These are phyloP conservation scores for Pholiota adiposa DNA, from an alignment of 1,284 basidiomycete species.

Conservation along the genomic window DNA sequence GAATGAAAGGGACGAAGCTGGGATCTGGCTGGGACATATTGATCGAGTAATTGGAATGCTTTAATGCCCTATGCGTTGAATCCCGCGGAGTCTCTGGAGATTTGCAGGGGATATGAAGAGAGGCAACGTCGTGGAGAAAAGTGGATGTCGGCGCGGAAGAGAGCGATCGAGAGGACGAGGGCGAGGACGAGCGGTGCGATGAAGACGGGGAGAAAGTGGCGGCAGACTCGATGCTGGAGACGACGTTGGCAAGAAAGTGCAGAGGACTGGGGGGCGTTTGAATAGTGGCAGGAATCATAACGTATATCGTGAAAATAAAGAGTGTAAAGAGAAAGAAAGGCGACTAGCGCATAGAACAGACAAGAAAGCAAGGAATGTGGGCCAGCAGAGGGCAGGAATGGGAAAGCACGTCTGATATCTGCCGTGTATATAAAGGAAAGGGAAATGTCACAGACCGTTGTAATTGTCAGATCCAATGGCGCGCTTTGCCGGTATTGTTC, in stretches of 20 bases:
- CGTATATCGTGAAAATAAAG: conserved; percentile 30
- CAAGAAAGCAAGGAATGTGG: conserved; percentile 18
- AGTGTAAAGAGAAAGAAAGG: conserved; percentile 24
- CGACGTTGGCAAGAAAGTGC: conserved; percentile 44
- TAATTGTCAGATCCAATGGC: conserved; percentile 15
- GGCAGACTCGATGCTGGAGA: conserved; percentile 29
- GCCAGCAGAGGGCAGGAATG: conserved; percentile 15
- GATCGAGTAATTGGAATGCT: conserved; percentile 30
- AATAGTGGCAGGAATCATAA: conserved; percentile 28
- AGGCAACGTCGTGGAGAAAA: conserved; percentile 22
- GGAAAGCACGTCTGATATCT: conserved; percentile 16
- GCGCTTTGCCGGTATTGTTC: conserved; percentile 38
- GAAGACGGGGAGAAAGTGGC: conserved; percentile 19
- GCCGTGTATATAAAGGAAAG: conserved; percentile 25
- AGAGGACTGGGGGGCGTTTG: conserved; percentile 35
- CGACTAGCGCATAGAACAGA: conserved; percentile 33
- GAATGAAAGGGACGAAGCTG: conserved; percentile 28
- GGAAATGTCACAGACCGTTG: conserved; percentile 24
- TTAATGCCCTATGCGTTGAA: conserved; percentile 26
- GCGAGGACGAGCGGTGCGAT: conserved; percentile 22
- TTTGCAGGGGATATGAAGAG: conserved; percentile 31
- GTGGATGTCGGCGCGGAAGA: conserved; percentile 14
- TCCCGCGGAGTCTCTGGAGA: conserved; percentile 19
- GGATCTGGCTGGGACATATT: conserved; percentile 24
- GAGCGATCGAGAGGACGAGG: conserved; percentile 17